Conservation (phyloP, 2,329 filamentous ascomycete species). For the Fusarium pseudonygamai region DNA sequence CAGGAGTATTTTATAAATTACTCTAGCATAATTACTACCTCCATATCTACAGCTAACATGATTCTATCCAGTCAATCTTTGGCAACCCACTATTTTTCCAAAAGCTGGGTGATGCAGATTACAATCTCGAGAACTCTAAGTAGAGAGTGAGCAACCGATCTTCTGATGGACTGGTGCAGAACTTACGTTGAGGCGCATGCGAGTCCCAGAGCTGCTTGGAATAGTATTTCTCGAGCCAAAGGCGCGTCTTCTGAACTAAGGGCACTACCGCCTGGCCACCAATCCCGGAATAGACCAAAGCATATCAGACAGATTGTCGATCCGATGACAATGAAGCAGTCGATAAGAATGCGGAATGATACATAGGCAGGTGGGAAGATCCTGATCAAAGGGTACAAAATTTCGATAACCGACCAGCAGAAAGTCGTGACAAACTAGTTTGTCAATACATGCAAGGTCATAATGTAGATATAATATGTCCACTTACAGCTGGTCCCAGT, state of each 20-base stretch:
- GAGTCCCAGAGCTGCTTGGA: not conserved
- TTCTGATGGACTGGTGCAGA: not conserved
- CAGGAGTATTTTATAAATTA: not conserved
- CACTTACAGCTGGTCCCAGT: not conserved
- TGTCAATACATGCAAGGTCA: not conserved
- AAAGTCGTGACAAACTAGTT: not conserved
- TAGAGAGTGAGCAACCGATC: not conserved
- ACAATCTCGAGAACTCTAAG: not conserved
- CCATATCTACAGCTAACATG: not conserved
- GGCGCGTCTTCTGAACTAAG: not conserved
- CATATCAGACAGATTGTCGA: not conserved
- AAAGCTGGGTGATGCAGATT: not conserved
- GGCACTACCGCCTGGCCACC: not conserved
- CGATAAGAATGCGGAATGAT: not conserved
- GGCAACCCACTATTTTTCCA: not conserved
- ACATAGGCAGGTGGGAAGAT: not conserved
- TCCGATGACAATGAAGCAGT: not conserved
- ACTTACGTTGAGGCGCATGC: not conserved
- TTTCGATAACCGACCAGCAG: not conserved
- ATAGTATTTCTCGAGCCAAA: not conserved
- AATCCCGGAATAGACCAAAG: not conserved
- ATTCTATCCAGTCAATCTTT: not conserved
- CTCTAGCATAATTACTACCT: no score
- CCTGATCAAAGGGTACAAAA: not conserved
- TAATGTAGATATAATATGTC: rapidly evolving